Evolutionary conservation across 129 eudicot genomes (phyloP), one percentile per base, ranked within the genome.

Genomic region (Solidago caesia): DNA sequence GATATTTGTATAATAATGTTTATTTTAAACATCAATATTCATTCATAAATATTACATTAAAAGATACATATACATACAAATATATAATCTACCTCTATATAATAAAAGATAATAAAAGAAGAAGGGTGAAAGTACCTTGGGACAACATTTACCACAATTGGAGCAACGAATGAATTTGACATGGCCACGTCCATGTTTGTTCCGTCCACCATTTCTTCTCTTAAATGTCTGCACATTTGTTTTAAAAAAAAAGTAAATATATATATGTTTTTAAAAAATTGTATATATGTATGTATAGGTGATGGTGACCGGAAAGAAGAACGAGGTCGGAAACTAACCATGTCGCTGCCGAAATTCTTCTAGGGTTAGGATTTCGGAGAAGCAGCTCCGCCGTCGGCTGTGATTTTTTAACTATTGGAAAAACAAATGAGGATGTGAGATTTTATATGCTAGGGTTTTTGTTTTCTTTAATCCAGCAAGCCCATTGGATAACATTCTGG

Each of bases 151-250:
- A 47, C 94, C 94, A 64, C 90, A 88, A 79, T 88, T 88, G 71
- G 89, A 88, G 84, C 93, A 88, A 55, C 89, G 93, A 73, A 88
- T 85, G 81, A 85, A 85, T 57, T 82, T 85, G 42, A 81, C 84
- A 39, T 88, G 93, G 73, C 89, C 93, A 65, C 89, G 92, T 27
- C 92, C 92, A 53, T 87, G 92, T 87, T 87, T 87, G 92, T 85
- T 87, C 45, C 92, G 86, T 10, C 93, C 93, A 12, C 89, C 93
- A 45, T 88, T 88, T 68, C 88, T 88, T 76, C 93, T 55, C 88
- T 88, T 88, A 75, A 88, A 88, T 16, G 93, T 88, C 93, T 87
- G 79, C 64, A 79, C 33, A 71, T 33, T n/a, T 55, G 12, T 27
- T 57, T 5, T n/a, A n/a, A 33, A n/a, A 4, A 21, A 29, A 1